Percentiles rank a stretch among this genome's conserved stretches.
Conservation (phyloP, 1,284 basidiomycete genomes). For the Ceratobasidium sp. region DNA sequence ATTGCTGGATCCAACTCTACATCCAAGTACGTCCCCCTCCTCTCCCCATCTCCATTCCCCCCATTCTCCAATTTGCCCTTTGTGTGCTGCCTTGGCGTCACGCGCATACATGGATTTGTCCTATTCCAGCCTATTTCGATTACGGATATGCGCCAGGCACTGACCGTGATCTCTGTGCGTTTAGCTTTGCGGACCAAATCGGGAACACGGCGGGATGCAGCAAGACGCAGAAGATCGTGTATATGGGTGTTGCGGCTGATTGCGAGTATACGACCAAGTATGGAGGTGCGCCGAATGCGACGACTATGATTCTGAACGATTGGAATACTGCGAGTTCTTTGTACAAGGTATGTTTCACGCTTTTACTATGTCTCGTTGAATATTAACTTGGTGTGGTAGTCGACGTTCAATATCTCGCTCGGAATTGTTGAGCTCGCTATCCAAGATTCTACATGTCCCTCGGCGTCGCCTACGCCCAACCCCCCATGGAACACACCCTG, state of each 20-base stretch:
- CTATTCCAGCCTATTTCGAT: not conserved
- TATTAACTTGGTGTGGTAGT: slow-evolving; percentile 46
- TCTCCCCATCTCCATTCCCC: too few relatives aligned
- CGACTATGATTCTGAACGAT: slow-evolving; percentile 77
- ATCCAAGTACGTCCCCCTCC: slow-evolving; percentile 60
- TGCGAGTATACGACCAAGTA: slow-evolving; percentile 79
- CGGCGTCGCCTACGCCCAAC: slow-evolving; percentile 48
- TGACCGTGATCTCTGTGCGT: slow-evolving; percentile 49
- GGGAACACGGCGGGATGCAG: slow-evolving; percentile 79
- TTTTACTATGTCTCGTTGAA: not conserved
- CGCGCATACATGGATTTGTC: too few relatives aligned
- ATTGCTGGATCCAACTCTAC: slow-evolving; percentile 57
- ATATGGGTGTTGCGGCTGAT: slow-evolving; percentile 89
- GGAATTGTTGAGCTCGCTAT: slow-evolving; percentile 84
- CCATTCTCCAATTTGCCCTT: slow-evolving; percentile 1
- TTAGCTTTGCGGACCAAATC: slow-evolving; percentile 61
- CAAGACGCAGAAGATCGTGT: slow-evolving; percentile 76
- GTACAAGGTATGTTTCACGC: slow-evolving; percentile 66
- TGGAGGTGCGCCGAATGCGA: slow-evolving; percentile 70
- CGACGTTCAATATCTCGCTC: slow-evolving; percentile 86
- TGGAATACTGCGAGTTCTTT: slow-evolving; percentile 82
- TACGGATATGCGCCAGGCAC: slow-evolving; percentile 8
- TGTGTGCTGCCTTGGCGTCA: not conserved
- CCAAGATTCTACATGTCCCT: slow-evolving; percentile 59
- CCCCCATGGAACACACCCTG: slow-evolving; percentile 61